Percentiles rank a stretch among this genome's conserved stretches.
Evolutionary conservation across 306 rosid genomes (phyloP).

Genomic region (Begonia masoniana): DNA sequence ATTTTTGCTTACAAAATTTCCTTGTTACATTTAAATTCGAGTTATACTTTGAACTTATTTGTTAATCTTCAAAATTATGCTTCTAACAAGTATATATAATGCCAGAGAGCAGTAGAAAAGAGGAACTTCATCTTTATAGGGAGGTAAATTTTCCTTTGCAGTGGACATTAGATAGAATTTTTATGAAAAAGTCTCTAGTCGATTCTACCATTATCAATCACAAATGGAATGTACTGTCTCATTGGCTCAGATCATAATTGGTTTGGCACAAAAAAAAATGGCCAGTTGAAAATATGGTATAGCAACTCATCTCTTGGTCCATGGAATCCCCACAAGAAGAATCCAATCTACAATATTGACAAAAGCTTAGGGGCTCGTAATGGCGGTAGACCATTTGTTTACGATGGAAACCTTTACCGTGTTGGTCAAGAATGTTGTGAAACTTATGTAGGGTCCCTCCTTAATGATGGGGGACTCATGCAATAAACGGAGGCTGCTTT

Average conservation of each 20-base stretch:
- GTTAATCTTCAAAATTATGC: slow-evolving; percentile 4
- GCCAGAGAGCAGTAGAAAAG: slow-evolving; percentile 81
- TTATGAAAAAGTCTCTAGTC: slow-evolving; percentile 72
- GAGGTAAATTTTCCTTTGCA: slow-evolving; percentile 70
- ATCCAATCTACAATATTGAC: slow-evolving; percentile 66
- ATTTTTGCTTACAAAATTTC: too few relatives aligned
- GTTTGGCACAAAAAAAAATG: slow-evolving; percentile 73
- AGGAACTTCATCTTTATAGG: slow-evolving; percentile 80
- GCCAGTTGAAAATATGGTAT: slow-evolving; percentile 89
- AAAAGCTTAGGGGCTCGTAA: slow-evolving; percentile 90
- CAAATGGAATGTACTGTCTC: slow-evolving; percentile 67
- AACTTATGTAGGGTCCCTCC: too few relatives aligned
- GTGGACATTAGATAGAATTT: slow-evolving; percentile 70
- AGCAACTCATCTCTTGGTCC: slow-evolving; percentile 84
- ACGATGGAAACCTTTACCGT: slow-evolving; percentile 68
- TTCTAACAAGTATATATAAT: slow-evolving; percentile 69
- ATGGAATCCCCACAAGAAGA: slow-evolving; percentile 80
- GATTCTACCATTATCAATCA: slow-evolving; percentile 54
- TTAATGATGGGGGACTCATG: too few relatives aligned
- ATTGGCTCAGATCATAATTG: slow-evolving; percentile 92
- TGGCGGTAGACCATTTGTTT: slow-evolving; percentile 87
- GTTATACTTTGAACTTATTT: not conserved
- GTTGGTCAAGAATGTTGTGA: slow-evolving; percentile 93
- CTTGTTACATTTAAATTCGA: not conserved
- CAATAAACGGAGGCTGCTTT: too few relatives aligned